Evolutionary conservation across 176 grass and related monocot species (phyloP).

Genomic region (Avena eriantha): DNA sequence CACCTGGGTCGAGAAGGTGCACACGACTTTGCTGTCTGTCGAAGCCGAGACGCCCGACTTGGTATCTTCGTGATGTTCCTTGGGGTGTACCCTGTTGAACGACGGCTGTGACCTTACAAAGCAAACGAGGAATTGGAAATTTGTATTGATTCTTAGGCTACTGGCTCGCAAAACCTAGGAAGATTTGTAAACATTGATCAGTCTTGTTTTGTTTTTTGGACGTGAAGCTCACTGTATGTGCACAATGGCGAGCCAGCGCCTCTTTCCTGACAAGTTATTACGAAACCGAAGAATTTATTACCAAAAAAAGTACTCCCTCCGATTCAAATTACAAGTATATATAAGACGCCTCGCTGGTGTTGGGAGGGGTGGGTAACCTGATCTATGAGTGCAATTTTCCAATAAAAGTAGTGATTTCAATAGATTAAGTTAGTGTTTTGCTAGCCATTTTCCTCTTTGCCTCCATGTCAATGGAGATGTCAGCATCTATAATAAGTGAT

Average conservation of each 20-base stretch:
- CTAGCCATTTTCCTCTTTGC: too few relatives aligned
- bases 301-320: too few relatives aligned
- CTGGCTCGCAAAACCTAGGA: neutral
- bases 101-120: slow-evolving; percentile 5
- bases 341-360: too few relatives aligned
- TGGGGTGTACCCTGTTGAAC: neutral
- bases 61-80: slow-evolving; percentile 45
- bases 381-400: too few relatives aligned
- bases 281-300: neutral
- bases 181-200: slow-evolving; percentile 23
- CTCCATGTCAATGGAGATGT: too few relatives aligned
- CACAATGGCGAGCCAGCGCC: neutral
- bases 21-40: slow-evolving; percentile 63
- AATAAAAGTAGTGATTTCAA: too few relatives aligned
- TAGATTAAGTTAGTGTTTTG: too few relatives aligned
- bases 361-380: too few relatives aligned
- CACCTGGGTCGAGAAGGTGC: slow-evolving; percentile 75
- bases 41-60: slow-evolving; percentile 88
- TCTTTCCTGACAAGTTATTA: neutral
- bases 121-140: neutral
- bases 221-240: neutral
- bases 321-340: too few relatives aligned
- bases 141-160: slow-evolving; percentile 1
- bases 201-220: slow-evolving; percentile 8
- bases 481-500: too few relatives aligned